Evolutionary conservation across 1,139 yeast species (phyloP).

Genomic region (Pichia sp.): DNA sequence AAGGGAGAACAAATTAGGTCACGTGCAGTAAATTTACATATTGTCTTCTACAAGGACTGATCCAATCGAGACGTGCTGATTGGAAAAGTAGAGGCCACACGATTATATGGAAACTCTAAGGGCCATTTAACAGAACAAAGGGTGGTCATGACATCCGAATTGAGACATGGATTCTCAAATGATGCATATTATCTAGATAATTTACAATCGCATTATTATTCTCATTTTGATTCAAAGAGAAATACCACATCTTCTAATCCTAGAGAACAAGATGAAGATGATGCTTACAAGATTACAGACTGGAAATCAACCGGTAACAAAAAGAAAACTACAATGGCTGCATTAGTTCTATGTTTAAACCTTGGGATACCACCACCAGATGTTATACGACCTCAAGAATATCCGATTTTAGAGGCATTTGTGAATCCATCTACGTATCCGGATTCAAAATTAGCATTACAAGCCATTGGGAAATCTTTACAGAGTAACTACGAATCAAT

Average conservation of each 20-base stretch:
- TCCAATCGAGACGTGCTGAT: too few species aligned
- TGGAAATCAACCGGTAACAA: slow-evolving; percentile 91
- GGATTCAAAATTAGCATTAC: slow-evolving; percentile 88
- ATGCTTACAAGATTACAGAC: slow-evolving; percentile 60
- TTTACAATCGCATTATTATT: slow-evolving; percentile 26
- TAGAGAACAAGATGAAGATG: slow-evolving; percentile 43
- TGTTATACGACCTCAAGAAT: slow-evolving; percentile 85
- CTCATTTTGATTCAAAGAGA: slow-evolving; percentile 45
- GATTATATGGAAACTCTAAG: too few species aligned
- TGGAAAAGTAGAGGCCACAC: too few species aligned
- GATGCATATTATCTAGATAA: slow-evolving; percentile 24
- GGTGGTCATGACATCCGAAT: slow-evolving; percentile 17
- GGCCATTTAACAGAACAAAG: neutral
- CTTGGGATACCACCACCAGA: slow-evolving; percentile 98
- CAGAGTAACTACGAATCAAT: slow-evolving; percentile 87
- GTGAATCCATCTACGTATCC: slow-evolving; percentile 79
- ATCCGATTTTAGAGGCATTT: slow-evolving; percentile 92
- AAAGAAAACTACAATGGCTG: slow-evolving; percentile 93
- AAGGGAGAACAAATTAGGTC: too few species aligned
- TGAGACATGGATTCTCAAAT: slow-evolving; percentile 27
- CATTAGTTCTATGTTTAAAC: slow-evolving; percentile 80
- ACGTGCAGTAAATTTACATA: too few species aligned
- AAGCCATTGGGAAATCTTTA: slow-evolving; percentile 79
- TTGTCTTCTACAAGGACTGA: too few species aligned
- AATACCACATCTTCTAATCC: slow-evolving; percentile 91